Percentiles rank a stretch among this genome's conserved stretches.
Conservation (phyloP, 345 rosid genomes). For the Melaleuca alternifolia region DNA sequence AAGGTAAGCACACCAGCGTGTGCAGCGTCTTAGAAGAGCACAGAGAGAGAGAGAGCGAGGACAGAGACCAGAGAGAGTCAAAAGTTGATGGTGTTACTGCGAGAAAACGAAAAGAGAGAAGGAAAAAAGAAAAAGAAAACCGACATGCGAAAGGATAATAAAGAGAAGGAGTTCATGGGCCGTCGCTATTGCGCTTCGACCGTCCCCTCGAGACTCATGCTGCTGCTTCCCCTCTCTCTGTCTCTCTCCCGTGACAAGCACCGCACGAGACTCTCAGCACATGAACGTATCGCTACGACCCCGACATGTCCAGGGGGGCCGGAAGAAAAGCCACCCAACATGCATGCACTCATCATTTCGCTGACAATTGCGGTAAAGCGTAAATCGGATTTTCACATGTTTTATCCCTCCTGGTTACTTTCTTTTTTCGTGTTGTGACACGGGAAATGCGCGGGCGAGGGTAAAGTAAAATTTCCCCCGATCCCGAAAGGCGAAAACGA, state of each 20-base stretch:
- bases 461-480: not conserved
- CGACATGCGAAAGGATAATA: not conserved
- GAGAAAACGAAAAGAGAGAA: not conserved
- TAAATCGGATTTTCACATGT: too few species aligned
- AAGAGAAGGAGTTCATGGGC: not conserved
- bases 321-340: not conserved
- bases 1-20: not conserved
- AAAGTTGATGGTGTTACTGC: not conserved
- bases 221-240: not conserved
- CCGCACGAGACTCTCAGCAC: not conserved
- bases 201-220: not conserved
- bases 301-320: not conserved
- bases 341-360: not conserved
- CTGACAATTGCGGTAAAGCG: not conserved
- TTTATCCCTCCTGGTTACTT: too few species aligned
- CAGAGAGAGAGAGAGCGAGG: not conserved
- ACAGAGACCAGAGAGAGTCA: not conserved
- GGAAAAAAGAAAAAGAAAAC: not conserved
- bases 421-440: not conserved
- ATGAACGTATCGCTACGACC: not conserved
- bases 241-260: not conserved
- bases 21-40: not conserved
- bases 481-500: too few species aligned
- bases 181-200: not conserved
- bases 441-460: not conserved